Evolutionary conservation across 768 basidiomycete species (phyloP).

Genomic region (Mycena epipterygia): DNA sequence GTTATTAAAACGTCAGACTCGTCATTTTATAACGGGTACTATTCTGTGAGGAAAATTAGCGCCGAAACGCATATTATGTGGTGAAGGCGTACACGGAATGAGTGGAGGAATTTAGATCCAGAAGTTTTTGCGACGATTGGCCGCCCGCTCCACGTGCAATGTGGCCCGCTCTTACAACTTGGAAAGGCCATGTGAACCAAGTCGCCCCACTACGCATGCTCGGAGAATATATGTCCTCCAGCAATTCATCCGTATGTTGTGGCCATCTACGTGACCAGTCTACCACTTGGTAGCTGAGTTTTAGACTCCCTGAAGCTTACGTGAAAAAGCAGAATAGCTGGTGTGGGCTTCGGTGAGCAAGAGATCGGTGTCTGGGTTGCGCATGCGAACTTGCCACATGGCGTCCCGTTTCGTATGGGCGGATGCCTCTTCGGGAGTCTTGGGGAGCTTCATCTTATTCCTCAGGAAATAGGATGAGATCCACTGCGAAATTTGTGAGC

Average conservation of each 20-base stretch:
- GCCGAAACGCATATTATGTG: no score
- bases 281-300: background rate
- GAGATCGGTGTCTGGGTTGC: constrained; percentile 65
- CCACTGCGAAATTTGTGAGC: constrained; percentile 49
- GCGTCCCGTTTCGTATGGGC: constrained; percentile 57
- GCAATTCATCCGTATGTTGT: constrained; percentile 66
- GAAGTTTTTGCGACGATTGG: constrained; percentile 11
- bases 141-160: constrained; percentile 63
- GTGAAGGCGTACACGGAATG: no score
- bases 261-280: constrained; percentile 60
- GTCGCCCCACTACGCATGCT: constrained; percentile 73
- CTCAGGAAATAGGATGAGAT: constrained; percentile 72
- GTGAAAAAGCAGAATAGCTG: constrained; percentile 64
- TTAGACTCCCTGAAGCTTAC: constrained; percentile 57
- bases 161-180: constrained; percentile 64
- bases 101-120: no score
- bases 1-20: no score
- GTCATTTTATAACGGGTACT: no score
- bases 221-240: constrained; percentile 73
- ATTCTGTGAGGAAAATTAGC: no score
- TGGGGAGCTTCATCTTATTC: constrained; percentile 67
- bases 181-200: constrained; percentile 77
- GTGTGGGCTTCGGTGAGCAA: constrained; percentile 69
- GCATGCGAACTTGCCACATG: constrained; percentile 66
- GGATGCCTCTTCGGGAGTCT: constrained; percentile 60